phyloP scores from a whole-genome alignment of 1,139 yeast genomes.

The Saccharomyces uvarum region DNA sequence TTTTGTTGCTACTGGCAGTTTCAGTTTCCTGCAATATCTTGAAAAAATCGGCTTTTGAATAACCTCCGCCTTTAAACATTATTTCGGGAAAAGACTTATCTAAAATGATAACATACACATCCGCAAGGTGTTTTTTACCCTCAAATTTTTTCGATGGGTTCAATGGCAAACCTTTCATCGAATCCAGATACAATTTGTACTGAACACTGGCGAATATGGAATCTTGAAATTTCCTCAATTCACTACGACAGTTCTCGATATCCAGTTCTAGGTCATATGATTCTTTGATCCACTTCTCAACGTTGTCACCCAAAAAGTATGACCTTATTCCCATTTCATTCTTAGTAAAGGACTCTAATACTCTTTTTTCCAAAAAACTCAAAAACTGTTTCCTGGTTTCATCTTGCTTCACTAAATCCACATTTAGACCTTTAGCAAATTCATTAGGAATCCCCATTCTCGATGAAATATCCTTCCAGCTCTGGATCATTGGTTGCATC shows the following conservation, averaged over 20 bases:
- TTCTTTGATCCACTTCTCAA: constrained; percentile 13
- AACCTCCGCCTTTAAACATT: background rate
- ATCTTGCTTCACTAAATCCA: background rate
- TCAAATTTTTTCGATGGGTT: background rate
- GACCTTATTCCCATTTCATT: constrained; percentile 2
- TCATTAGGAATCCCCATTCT: background rate
- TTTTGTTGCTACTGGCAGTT: constrained; percentile 8
- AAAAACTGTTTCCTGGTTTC: constrained; percentile 1
- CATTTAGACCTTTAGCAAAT: background rate
- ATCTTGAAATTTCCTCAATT: constrained; percentile 7
- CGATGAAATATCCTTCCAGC: background rate
- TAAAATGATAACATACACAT: constrained; percentile 9
- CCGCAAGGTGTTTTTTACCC: constrained; percentile 8
- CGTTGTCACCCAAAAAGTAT: constrained; percentile 13
- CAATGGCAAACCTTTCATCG: constrained; percentile 4
- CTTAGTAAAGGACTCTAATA: constrained; percentile 1
- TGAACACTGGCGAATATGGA: constrained; percentile 8
- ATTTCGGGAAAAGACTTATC: background rate
- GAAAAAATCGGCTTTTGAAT: background rate
- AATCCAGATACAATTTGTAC: constrained; percentile 11
- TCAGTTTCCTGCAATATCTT: background rate
- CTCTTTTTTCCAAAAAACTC: background rate
- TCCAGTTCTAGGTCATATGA: constrained; percentile 13
- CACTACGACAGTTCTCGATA: constrained; percentile 6
- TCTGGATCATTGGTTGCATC: background rate